Percentiles rank a stretch among this genome's conserved stretches.
Evolutionary conservation across 2,329 filamentous ascomycete genomes (phyloP).

Genomic region (Graphiopsis chlorocephala): DNA sequence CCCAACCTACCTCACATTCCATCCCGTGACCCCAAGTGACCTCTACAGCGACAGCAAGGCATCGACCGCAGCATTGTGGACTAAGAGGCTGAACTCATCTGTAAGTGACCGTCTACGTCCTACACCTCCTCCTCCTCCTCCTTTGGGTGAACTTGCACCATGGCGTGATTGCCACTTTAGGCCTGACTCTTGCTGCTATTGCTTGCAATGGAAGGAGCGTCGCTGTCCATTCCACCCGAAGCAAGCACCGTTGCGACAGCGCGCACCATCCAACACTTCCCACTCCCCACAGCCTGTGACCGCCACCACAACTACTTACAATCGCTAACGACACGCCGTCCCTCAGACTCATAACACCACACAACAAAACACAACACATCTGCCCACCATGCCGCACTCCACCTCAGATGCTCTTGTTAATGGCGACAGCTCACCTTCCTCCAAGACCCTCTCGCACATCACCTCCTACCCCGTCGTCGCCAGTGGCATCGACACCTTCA

Average conservation of each 20-base stretch:
- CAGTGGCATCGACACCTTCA: slow-evolving; percentile 75
- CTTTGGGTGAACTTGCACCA: neutral
- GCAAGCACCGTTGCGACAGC: neutral
- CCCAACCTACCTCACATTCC: neutral
- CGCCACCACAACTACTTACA: neutral
- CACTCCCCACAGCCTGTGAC: neutral
- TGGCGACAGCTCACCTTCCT: slow-evolving; percentile 46
- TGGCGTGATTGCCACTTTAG: neutral
- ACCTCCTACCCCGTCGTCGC: slow-evolving; percentile 78
- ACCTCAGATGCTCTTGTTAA: slow-evolving; percentile 42
- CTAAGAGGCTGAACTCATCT: neutral
- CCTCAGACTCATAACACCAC: neutral
- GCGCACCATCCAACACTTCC: too few species aligned
- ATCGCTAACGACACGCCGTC: neutral
- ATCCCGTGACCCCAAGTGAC: neutral
- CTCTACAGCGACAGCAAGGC: neutral
- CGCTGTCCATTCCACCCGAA: neutral
- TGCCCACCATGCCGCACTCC: slow-evolving; percentile 48
- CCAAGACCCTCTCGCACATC: slow-evolving; percentile 60
- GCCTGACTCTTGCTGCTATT: neutral
- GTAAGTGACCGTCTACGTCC: neutral
- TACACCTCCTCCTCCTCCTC: neutral
- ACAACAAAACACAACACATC: neutral
- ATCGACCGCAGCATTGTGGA: neutral
- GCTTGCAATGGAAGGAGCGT: neutral